A percentile compares a stretch with the other conserved stretches of the same genome.
Evolutionary conservation across 2,329 filamentous ascomycete genomes (phyloP).

Genomic region (Emericellopsis atlantica): DNA sequence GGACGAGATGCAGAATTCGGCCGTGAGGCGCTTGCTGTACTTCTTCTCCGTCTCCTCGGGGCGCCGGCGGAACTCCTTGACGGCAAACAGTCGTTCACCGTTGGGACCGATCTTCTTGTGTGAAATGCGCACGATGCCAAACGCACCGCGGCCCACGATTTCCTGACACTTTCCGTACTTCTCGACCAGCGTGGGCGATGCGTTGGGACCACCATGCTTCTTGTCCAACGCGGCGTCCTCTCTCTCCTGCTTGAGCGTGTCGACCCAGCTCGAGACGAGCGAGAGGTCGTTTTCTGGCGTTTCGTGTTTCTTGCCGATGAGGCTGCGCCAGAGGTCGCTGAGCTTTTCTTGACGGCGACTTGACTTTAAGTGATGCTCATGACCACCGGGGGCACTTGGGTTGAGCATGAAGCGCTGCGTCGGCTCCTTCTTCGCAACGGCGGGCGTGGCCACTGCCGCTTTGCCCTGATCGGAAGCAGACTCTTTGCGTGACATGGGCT

Average conservation of each 20-base stretch:
- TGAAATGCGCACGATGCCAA: slow-evolving; percentile 93
- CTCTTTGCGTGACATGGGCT: slow-evolving; percentile 27
- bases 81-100: slow-evolving; percentile 84
- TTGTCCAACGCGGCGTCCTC: slow-evolving; percentile 70
- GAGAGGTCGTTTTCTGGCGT: slow-evolving; percentile 70
- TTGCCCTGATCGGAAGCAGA: slow-evolving; percentile 27
- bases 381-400: slow-evolving; percentile 48
- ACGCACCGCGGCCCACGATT: slow-evolving; percentile 88
- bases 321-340: slow-evolving; percentile 76
- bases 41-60: slow-evolving; percentile 94
- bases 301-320: slow-evolving; percentile 72
- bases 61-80: slow-evolving; percentile 93
- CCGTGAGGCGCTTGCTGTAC: slow-evolving; percentile 93
- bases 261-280: slow-evolving; percentile 90
- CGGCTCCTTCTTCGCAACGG: slow-evolving; percentile 17
- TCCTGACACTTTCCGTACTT: slow-evolving; percentile 99
- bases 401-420: slow-evolving; percentile 38
- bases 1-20: slow-evolving; percentile 97
- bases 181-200: slow-evolving; percentile 66
- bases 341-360: slow-evolving; percentile 91
- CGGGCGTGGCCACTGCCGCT: slow-evolving; percentile 5
- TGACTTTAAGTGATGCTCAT: slow-evolving; percentile 81
- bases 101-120: slow-evolving; percentile 83
- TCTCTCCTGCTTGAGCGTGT: slow-evolving; percentile 80
- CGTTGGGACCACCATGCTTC: slow-evolving; percentile 63